Evolutionary conservation across 2,329 filamentous ascomycete genomes (phyloP), one percentile per base, ranked within the genome.

Genomic region (Trichoderma atroviride): DNA sequence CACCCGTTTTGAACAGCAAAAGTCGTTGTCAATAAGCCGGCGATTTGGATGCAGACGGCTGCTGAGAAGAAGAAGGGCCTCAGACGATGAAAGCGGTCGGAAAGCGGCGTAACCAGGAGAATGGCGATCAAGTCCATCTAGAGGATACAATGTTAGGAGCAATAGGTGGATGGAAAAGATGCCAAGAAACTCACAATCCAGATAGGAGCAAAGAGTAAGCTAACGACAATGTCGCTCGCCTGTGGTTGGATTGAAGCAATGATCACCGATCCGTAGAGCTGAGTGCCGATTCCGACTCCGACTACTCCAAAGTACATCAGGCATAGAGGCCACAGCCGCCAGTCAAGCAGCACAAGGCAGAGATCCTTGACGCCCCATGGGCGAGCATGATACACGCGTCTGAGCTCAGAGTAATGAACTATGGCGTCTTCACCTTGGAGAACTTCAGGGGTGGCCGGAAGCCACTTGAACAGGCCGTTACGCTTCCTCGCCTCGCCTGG

Each of bases 251-350:
- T 96, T 11, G 89, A 88, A 19, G 87, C 85, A 75, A 97, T 96
- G 74, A 97, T 97, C 73, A 97, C 88, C 3, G 91, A 95, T 37
- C 91, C 92, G 76, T 97, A 97, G 58, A 92, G 88, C 80, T 97
- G 93, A 0, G 93, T 94, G 56, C 93, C 94, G 71, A 97, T 97
- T 10, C 94, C 94, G 3, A 97, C 94, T 27, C 94, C 94, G 1
- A 97, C 94, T 3, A 97, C 94, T 24, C 94, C 94, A 81, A 97
- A 97, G 81, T 97, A 97, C 94, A 97, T 97, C 65, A 97, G 77
- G 1, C 91, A 86, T 73, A 97, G 80, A 1, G 94, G 94, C 91
- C 93, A 97, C 22, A 97, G 84, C 3, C 93, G 88, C 94, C 93
- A 97, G 79, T 97, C 94, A 43, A 92, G 84, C 35, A 97, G 81